Evolutionary conservation across 139 green algal genomes (phyloP).

Genomic region (Axilococcus clingmanii): DNA sequence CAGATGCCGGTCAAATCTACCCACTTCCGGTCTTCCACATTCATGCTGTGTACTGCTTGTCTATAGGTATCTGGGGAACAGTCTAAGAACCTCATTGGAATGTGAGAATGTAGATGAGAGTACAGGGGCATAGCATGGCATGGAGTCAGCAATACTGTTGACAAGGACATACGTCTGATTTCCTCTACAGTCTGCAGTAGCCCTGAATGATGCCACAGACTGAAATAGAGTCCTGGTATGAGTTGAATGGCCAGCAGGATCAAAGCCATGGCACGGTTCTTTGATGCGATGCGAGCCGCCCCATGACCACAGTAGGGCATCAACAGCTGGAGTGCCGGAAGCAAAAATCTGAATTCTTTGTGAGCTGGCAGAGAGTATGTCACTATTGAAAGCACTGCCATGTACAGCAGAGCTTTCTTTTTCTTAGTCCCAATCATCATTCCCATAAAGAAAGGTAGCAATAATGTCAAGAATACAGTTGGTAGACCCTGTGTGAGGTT

Average conservation of each 20-base stretch:
- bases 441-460: constrained; percentile 20
- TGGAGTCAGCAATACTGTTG: constrained; percentile 42
- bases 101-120: constrained; percentile 26
- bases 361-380: constrained; percentile 41
- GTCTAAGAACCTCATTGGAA: constrained; percentile 44
- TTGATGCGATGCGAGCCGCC: background rate
- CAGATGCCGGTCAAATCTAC: background rate
- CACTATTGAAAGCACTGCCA: constrained; percentile 14
- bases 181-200: background rate
- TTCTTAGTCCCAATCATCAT: background rate
- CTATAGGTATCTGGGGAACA: constrained; percentile 32
- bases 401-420: constrained; percentile 3
- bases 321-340: constrained; percentile 34
- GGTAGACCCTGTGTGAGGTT: constrained; percentile 39
- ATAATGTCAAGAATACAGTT: constrained; percentile 13
- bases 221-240: constrained; percentile 22
- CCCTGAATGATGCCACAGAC: constrained; percentile 30
- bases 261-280: background rate
- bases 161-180: background rate
- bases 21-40: constrained; percentile 4
- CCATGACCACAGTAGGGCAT: constrained; percentile 29
- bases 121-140: constrained; percentile 43
- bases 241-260: constrained; percentile 20
- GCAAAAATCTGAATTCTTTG: constrained; percentile 50
- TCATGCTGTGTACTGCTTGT: background rate